phyloP scores from a whole-genome alignment of 495 filamentous ascomycete species.

The Chaetomium fimeti region DNA sequence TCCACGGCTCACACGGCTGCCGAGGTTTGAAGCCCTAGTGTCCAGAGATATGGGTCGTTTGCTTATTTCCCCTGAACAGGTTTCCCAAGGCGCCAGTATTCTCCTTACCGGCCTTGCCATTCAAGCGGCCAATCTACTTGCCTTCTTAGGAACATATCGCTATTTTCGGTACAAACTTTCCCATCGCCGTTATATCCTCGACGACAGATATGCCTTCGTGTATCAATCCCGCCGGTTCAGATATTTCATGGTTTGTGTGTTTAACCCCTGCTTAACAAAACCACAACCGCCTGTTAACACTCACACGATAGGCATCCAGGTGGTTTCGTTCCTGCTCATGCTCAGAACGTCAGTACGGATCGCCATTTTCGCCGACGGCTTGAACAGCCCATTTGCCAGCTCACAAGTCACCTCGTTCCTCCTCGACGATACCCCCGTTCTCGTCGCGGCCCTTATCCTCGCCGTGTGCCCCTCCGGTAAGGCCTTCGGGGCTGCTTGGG shows the following conservation, averaged over 20 bases:
- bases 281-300: slow-evolving; percentile 7
- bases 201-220: slow-evolving; percentile 33
- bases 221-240: slow-evolving; percentile 40
- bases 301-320: slow-evolving; percentile 27
- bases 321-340: slow-evolving; percentile 35
- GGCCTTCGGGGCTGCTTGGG: slow-evolving; percentile 36
- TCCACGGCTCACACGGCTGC: slow-evolving; percentile 8
- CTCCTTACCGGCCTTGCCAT: slow-evolving; percentile 41
- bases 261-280: neutral
- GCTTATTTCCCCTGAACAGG: slow-evolving; percentile 31
- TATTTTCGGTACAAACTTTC: slow-evolving; percentile 35
- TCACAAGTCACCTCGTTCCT: slow-evolving; percentile 35
- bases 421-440: slow-evolving; percentile 42
- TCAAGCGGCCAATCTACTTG: slow-evolving; percentile 36
- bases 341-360: slow-evolving; percentile 39
- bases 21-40: slow-evolving; percentile 26
- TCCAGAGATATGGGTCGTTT: neutral
- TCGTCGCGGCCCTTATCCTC: slow-evolving; percentile 36
- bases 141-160: slow-evolving; percentile 36
- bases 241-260: slow-evolving; percentile 39
- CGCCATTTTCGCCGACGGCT: slow-evolving; percentile 34
- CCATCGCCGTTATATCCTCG: slow-evolving; percentile 35
- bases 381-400: slow-evolving; percentile 29
- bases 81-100: slow-evolving; percentile 33
- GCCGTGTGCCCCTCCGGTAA: slow-evolving; percentile 26